phyloP scores from a whole-genome alignment of 345 rosid genomes.

The Lepidium aucheri region DNA sequence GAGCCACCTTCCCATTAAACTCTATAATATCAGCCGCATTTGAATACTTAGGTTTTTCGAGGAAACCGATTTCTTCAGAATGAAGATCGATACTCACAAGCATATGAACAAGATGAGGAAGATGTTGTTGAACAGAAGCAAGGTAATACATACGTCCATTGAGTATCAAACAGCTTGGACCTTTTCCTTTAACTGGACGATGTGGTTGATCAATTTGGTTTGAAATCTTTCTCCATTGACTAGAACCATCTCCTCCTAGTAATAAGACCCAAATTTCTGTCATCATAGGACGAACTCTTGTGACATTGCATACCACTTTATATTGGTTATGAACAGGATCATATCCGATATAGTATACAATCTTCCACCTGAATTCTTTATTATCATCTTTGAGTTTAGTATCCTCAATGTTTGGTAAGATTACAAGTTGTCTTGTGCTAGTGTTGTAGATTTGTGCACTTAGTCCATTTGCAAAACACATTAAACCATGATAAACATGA shows the following conservation, averaged over 20 bases:
- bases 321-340: constrained; percentile 2
- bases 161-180: background rate
- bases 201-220: background rate
- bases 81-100: too few species aligned
- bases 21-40: too few species aligned
- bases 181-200: background rate
- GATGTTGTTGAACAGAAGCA: background rate
- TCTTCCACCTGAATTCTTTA: background rate
- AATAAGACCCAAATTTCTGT: constrained; percentile 10
- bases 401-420: constrained; percentile 9
- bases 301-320: constrained; percentile 1
- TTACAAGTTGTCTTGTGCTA: background rate
- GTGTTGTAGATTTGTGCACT: background rate
- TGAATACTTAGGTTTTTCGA: too few species aligned
- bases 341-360: background rate
- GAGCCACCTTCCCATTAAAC: too few species aligned
- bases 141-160: constrained; percentile 3
- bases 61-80: too few species aligned
- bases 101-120: background rate
- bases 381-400: background rate
- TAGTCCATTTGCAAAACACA: background rate
- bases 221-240: constrained; percentile 5
- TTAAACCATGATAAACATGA: constrained; percentile 7
- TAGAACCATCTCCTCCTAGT: background rate
- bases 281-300: background rate